Conservation (phyloP, 2,329 filamentous ascomycete genomes). For the Beauveria caledonica region DNA sequence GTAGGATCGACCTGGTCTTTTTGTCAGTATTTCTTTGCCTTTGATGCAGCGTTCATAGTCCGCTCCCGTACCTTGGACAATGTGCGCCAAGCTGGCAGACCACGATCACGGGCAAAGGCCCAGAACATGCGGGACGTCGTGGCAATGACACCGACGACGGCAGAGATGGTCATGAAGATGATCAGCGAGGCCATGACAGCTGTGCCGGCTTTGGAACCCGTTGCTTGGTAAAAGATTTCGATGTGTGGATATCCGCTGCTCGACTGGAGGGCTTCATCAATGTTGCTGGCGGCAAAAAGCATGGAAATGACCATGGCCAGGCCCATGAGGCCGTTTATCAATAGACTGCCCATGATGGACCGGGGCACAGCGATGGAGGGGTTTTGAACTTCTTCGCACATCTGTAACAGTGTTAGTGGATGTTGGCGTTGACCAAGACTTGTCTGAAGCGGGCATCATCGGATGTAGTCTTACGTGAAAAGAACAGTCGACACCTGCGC, state of each 20-base stretch:
- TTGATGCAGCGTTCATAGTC: not conserved
- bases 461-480: not conserved
- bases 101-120: constrained; percentile 37
- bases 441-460: too few relatives aligned
- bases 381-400: constrained; percentile 39
- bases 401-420: constrained; percentile 18
- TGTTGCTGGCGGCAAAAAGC: constrained; percentile 44
- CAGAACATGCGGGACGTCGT: constrained; percentile 50
- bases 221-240: constrained; percentile 45
- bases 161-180: constrained; percentile 38
- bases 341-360: constrained; percentile 39
- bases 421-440: not conserved
- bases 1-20: constrained; percentile 7
- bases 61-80: constrained; percentile 18
- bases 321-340: constrained; percentile 43
- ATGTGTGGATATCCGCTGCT: constrained; percentile 50
- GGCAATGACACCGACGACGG: constrained; percentile 45
- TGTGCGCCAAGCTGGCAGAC: constrained; percentile 23
- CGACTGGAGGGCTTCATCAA: constrained; percentile 33
- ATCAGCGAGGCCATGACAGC: constrained; percentile 42
- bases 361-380: constrained; percentile 41
- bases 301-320: constrained; percentile 49
- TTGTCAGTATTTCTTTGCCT: not conserved
- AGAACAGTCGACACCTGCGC: constrained; percentile 4
- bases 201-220: constrained; percentile 37